These are phyloP conservation scores for Monosporascus sp. DNA, from an alignment of 2,329 filamentous ascomycete species.

Conservation along the genomic window DNA sequence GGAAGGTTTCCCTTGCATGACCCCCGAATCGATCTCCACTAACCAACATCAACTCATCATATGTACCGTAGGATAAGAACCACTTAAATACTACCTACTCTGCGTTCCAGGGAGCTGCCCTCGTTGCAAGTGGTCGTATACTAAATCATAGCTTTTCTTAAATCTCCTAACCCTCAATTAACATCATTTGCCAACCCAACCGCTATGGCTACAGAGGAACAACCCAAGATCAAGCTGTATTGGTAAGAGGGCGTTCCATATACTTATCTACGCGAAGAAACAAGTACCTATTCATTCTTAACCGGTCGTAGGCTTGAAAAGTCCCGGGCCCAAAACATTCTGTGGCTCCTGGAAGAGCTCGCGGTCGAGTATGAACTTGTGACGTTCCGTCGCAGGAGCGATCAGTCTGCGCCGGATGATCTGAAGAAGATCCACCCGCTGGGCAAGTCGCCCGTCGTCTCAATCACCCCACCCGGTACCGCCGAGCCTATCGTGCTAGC, in stretches of 20 bases:
- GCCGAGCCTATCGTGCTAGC: conserved; percentile 58
- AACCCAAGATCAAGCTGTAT: conserved; percentile 56
- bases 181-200: neutral
- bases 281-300: conserved; percentile 5
- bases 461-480: conserved; percentile 43
- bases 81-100: too few relatives aligned
- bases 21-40: too few relatives aligned
- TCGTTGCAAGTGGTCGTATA: too few relatives aligned
- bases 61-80: too few relatives aligned
- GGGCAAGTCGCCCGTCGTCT: conserved; percentile 79
- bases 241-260: conserved; percentile 39
- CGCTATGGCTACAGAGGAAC: conserved; percentile 24
- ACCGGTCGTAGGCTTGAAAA: conserved; percentile 65
- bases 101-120: too few relatives aligned
- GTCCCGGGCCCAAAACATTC: conserved; percentile 74
- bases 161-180: neutral
- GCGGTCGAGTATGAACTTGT: conserved; percentile 74
- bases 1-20: too few relatives aligned
- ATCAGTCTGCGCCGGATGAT: conserved; percentile 65
- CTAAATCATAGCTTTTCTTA: neutral
- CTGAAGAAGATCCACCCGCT: conserved; percentile 76
- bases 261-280: neutral
- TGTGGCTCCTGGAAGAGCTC: conserved; percentile 84
- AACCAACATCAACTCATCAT: too few relatives aligned
- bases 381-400: conserved; percentile 63